Percentiles rank a stretch among this genome's conserved stretches.
phyloP scores from a whole-genome alignment of 768 basidiomycete genomes.

The Macrolepiota fuliginosa region DNA sequence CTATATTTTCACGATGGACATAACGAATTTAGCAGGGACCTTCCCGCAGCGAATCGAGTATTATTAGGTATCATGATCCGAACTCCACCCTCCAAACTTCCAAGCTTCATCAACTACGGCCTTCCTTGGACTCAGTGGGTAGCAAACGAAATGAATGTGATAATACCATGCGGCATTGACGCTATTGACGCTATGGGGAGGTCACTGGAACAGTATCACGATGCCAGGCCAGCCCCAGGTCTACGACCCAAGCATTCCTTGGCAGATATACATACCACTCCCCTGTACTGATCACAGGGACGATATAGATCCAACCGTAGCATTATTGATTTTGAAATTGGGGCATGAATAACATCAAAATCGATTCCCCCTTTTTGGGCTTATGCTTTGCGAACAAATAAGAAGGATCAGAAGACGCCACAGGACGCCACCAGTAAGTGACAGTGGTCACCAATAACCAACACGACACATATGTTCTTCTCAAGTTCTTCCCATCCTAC shows the following conservation, averaged over 20 bases:
- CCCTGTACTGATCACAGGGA: background rate
- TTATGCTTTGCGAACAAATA: background rate
- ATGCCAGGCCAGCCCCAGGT: background rate
- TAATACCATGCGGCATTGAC: background rate
- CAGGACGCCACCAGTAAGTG: too few relatives aligned
- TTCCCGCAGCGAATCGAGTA: background rate
- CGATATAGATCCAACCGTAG: background rate
- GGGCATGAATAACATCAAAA: background rate
- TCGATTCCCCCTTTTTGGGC: background rate
- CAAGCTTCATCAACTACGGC: background rate
- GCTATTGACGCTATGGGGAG: background rate
- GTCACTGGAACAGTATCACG: background rate
- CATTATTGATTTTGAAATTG: background rate
- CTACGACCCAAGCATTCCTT: background rate
- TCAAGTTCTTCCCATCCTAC: background rate
- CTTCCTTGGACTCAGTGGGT: background rate
- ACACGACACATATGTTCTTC: background rate
- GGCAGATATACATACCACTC: background rate
- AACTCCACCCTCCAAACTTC: background rate
- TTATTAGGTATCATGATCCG: background rate
- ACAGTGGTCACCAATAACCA: too few relatives aligned
- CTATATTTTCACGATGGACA: background rate
- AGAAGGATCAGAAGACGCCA: background rate
- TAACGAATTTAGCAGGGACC: background rate
- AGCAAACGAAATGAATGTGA: background rate